Evolutionary conservation across 371 early-diverging fungal genomes (phyloP), one percentile per base, ranked within the genome.

Genomic region (Mucor sp.): DNA sequence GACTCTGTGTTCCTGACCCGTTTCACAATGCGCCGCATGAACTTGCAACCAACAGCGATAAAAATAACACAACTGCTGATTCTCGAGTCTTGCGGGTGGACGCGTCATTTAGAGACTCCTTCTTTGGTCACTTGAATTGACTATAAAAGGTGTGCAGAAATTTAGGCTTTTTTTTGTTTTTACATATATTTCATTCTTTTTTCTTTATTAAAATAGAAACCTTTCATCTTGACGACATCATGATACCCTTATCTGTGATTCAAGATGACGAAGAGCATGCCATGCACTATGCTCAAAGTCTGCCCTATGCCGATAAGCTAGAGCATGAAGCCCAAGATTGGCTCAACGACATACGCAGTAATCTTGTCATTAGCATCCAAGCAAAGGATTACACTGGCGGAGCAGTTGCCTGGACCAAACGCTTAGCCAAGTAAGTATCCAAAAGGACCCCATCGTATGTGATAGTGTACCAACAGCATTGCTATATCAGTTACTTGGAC

Each of bases 331-430:
- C 89, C 41, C 74, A 74, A 48, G 68, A 75, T n/a, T 85, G 85
- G 85, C 82, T 90, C 11, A 62, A 65, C 14, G 80, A 82, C 19
- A 89, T 91, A 66, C 74, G 79, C 35, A 71, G 68, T 32, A 81
- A 88, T 37, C 68, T 91, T 19, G 80, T 77, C 1, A 69, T 83
- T 43, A 77, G 82, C 50, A 71, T 87, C 15, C 69, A 81, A 63
- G 86, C 88, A 8, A 81, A 84, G 65, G 89, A 92, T 72, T 89
- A 81, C 77, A 77, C 82, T 0, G 83, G 84, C 4, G 90, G 90
- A 12, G 79, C 79, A 37, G 58, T 81, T 32, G 67, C 76, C 60
- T 90, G 90, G 90, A 82, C 83, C 17, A 85, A 82, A 70, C 84
- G 83, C 23, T 65, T 90, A 37, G 77, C 75, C 58, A 80, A 80